Conservation (phyloP, 352 stramenopile genomes). For the Peronospora destructor region DNA sequence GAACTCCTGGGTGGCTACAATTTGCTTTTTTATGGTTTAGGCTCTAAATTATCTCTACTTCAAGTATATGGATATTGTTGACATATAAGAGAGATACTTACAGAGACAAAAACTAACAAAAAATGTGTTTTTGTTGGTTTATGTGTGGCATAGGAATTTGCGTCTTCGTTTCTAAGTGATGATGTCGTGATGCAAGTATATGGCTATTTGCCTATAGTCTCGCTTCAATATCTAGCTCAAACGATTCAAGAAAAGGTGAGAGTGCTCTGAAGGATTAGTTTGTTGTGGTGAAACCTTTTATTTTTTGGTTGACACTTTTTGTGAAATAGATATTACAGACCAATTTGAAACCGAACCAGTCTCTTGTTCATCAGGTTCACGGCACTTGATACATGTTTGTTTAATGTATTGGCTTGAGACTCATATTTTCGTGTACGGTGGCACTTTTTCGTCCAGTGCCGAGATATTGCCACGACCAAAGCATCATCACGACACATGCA, state of each 20-base stretch:
- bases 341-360: slow-evolving; percentile 23
- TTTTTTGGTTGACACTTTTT: neutral
- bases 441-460: slow-evolving; percentile 16
- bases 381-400: neutral
- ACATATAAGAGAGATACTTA: neutral
- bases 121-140: neutral
- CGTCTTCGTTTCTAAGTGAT: slow-evolving; percentile 22
- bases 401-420: neutral
- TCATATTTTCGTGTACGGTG: slow-evolving; percentile 5
- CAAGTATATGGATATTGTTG: slow-evolving; percentile 25
- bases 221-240: slow-evolving; percentile 35
- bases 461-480: slow-evolving; percentile 25
- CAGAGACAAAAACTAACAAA: no score
- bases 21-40: slow-evolving; percentile 45
- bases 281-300: neutral
- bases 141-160: slow-evolving; percentile 33
- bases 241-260: slow-evolving; percentile 35
- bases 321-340: slow-evolving; percentile 19
- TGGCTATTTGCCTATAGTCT: slow-evolving; percentile 49
- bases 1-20: slow-evolving; percentile 44
- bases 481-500: slow-evolving; percentile 4
- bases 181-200: slow-evolving; percentile 44
- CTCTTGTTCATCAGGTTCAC: slow-evolving; percentile 29
- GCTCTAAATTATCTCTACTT: slow-evolving; percentile 46
- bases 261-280: neutral